Evolutionary conservation across 2,329 filamentous ascomycete genomes (phyloP), one percentile per base, ranked within the genome.

Genomic region (Metarhizium rileyi): DNA sequence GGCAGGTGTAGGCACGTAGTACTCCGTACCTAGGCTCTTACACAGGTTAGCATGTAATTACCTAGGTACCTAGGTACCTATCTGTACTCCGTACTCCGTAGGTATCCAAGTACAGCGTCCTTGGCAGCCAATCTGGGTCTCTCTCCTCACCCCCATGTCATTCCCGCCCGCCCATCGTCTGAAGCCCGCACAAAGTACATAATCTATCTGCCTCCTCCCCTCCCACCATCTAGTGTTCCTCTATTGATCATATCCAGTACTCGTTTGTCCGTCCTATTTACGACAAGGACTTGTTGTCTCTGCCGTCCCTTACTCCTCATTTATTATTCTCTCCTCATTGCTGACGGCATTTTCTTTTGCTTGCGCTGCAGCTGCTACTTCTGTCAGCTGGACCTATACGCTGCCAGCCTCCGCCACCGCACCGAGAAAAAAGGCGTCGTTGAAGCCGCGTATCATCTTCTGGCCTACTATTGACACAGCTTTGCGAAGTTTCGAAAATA

Each of bases 161-260:
- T 25, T 46, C 33, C 43, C 44, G 28, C 38, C 48, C 44, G n/a
- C 26, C 44, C 28, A 36, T 26, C 44, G 40, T 40, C 40, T 38
- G 41, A 44, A 44, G 33, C 49, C 45, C 30, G 22, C 49, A 35
- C 45, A 16, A 46, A 47, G 30, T 51, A 51, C 49, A 51, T 51
- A 51, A 51, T 20, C 49, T 36, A 36, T 42, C 42, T 45, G 41
- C 46, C 22, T 45, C 49, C 49, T 48, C 42, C 46, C 33, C 35
- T 45, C 46, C 35, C 35, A 35, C 38, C 20, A 30, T 25, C 41
- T 42, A 43, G 22, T 20, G 42, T 28, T 14, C 25, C 18, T 47
- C 23, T 44, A 25, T 33, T 47, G n/a, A 25, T 44, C 44, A 28
- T 38, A 25, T 41, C 40, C 44, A 44, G 33, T 35, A 26, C 20